Base-by-base conservation (phyloP, 768 basidiomycete genomes). In the Termitomyces sp. region DNA sequence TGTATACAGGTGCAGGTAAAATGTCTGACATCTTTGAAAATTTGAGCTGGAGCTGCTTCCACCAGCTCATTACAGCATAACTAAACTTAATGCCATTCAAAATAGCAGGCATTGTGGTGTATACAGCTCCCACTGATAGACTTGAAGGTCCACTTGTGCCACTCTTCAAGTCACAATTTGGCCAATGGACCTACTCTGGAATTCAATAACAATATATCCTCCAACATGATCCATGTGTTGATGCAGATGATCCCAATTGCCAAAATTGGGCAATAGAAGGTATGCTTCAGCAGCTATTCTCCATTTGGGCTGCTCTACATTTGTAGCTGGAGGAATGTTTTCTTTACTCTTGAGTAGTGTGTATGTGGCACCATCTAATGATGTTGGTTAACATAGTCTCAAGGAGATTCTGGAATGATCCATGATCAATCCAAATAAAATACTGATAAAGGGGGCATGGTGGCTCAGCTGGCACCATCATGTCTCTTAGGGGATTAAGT, bases 61-160 rank as follows among this genome's bases (percentile, higher is more conserved):
- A 62, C 61, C 57, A 62, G 9, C 40, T 35, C 40, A 59, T 49
- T n/a, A 62, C 38, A 9, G 58, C 54, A 19, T 49, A 47, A 8
- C 58, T 49, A 37, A 62, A 62, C 23, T 58, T 53, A 11, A 55
- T 35, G 10, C 56, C 43, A 40, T 61, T 29, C 14, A 19, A 19
- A 23, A 61, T 55, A 12, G 19, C 34, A 11, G 59, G 59, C 14
- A 50, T 53, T 16, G 46, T 14, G 35, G 46, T 4, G 35, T 60
- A 60, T 8, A 14, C 34, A 11, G 34, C 40, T 41, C 4, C 32
- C 32, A 19, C 45, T 51, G 21, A 21, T 2, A 2, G 37, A 27
- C 35, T 51, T 51, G 11, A 38, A 17, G 8, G 11, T 40, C 50
- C 50, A 51, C 35, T 51, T 41, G 10, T 51, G 50, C 38, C 50